Evolutionary conservation across 2,329 filamentous ascomycete genomes (phyloP).

Genomic region (Geosmithia putterillii): DNA sequence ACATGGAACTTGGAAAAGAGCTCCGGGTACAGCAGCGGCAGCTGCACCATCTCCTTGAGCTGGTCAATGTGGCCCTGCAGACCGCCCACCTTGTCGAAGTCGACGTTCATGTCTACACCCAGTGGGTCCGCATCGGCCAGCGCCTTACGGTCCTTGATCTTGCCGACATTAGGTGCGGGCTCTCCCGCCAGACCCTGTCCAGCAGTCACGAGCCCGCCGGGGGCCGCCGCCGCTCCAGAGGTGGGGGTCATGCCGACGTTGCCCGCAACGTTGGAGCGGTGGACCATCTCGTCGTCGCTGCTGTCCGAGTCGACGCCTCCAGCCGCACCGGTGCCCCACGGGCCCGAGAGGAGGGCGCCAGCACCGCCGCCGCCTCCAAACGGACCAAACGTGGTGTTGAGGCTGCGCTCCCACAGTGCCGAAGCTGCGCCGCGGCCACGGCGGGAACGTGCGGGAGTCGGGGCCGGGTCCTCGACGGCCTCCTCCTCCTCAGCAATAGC

Average conservation of each 20-base stretch:
- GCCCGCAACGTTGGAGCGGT: constrained; percentile 43
- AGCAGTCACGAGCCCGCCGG: constrained; percentile 30
- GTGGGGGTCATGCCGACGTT: constrained; percentile 51
- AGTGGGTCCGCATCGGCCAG: constrained; percentile 90
- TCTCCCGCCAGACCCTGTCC: constrained; percentile 27
- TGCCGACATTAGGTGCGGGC: constrained; percentile 70
- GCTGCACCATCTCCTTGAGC: constrained; percentile 95
- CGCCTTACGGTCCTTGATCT: constrained; percentile 83
- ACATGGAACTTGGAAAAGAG: constrained; percentile 86
- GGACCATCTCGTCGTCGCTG: constrained; percentile 81
- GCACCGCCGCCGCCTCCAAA: constrained; percentile 77
- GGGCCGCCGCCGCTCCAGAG: constrained; percentile 29
- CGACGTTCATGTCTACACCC: constrained; percentile 83
- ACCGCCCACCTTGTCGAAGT: constrained; percentile 89
- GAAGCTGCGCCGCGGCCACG: constrained; percentile 50
- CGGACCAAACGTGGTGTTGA: constrained; percentile 84
- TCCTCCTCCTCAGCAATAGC: constrained; percentile 62
- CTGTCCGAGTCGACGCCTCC: constrained; percentile 87
- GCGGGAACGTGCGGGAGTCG: constrained; percentile 57
- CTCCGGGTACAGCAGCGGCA: constrained; percentile 89
- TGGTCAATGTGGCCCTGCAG: constrained; percentile 90
- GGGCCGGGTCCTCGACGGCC: constrained; percentile 51
- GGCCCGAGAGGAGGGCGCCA: constrained; percentile 59
- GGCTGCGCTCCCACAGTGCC: constrained; percentile 58
- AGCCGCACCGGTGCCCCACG: constrained; percentile 60